These are phyloP conservation scores for Pythium scleroteichum DNA, from an alignment of 352 stramenopile species.

Conservation along the genomic window DNA sequence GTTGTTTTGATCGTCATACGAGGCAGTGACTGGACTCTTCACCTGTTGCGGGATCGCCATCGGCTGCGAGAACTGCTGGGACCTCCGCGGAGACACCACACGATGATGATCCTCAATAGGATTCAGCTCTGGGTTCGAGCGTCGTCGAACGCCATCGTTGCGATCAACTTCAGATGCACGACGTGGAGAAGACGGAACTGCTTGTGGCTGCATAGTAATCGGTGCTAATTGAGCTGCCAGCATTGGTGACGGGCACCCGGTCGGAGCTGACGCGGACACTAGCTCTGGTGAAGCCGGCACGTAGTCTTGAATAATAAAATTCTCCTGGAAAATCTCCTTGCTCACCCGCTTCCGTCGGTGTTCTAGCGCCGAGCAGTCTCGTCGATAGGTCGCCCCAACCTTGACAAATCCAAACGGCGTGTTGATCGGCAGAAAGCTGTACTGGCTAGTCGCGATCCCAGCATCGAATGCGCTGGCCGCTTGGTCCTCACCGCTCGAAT, in stretches of 20 bases:
- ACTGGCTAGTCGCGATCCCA: slow-evolving; percentile 49
- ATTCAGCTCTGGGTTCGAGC: slow-evolving; percentile 39
- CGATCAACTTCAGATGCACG: background rate
- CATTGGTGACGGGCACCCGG: background rate
- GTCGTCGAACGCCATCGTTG: slow-evolving; percentile 8
- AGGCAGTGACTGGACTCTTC: slow-evolving; percentile 35
- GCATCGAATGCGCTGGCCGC: slow-evolving; percentile 36
- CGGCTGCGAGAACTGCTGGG: slow-evolving; percentile 64
- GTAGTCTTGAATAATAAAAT: slow-evolving; percentile 88
- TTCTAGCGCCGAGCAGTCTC: slow-evolving; percentile 51
- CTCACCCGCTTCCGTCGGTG: slow-evolving; percentile 33
- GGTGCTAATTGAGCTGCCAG: slow-evolving; percentile 2
- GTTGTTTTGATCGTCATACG: slow-evolving; percentile 32
- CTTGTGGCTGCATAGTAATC: slow-evolving; percentile 10
- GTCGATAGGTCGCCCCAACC: slow-evolving; percentile 63
- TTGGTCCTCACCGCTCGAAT: slow-evolving; percentile 29
- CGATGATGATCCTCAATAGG: background rate
- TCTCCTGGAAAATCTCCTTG: slow-evolving; percentile 65
- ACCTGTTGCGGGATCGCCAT: slow-evolving; percentile 74
- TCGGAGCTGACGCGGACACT: slow-evolving; percentile 2
- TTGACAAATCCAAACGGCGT: slow-evolving; percentile 80
- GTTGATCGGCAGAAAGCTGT: slow-evolving; percentile 77
- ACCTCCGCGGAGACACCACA: slow-evolving; percentile 11
- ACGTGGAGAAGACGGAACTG: background rate
- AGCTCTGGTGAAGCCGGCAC: slow-evolving; percentile 66